Conservation (phyloP, 1,139 yeast species). For the Lizanozyma gosingica region DNA sequence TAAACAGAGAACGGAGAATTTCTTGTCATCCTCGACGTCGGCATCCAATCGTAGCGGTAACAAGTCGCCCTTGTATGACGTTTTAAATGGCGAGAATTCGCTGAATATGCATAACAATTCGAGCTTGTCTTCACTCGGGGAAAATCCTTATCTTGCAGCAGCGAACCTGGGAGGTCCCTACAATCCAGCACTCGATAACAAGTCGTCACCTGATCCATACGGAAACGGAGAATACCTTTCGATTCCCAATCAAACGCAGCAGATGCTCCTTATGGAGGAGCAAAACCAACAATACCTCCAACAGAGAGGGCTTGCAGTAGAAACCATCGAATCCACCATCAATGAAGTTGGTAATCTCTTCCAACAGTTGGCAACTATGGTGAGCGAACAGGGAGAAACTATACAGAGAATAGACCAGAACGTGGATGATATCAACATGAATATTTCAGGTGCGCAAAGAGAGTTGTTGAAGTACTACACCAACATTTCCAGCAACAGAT, state of each 20-base stretch:
- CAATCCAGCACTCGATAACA: background rate
- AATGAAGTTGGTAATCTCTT: slow-evolving; percentile 94
- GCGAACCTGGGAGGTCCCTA: background rate
- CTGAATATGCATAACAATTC: slow-evolving; percentile 3
- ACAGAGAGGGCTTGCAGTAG: slow-evolving; percentile 85
- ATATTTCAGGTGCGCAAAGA: slow-evolving; percentile 89
- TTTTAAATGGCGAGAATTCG: background rate
- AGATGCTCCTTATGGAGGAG: slow-evolving; percentile 66
- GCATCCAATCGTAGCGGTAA: slow-evolving; percentile 15
- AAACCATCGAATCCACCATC: slow-evolving; percentile 89
- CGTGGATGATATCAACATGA: slow-evolving; percentile 85
- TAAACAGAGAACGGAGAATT: slow-evolving; percentile 77
- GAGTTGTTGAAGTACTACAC: slow-evolving; percentile 87
- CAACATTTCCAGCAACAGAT: slow-evolving; percentile 79
- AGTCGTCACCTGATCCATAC: slow-evolving; percentile 11
- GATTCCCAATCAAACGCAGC: slow-evolving; percentile 71
- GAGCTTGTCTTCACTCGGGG: slow-evolving; percentile 14
- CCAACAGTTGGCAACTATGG: slow-evolving; percentile 95
- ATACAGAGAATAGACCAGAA: slow-evolving; percentile 93
- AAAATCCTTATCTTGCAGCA: slow-evolving; percentile 31
- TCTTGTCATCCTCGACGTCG: slow-evolving; percentile 33
- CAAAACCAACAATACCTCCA: slow-evolving; percentile 66
- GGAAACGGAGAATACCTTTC: slow-evolving; percentile 38
- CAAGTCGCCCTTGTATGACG: slow-evolving; percentile 15
- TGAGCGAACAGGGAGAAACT: slow-evolving; percentile 93